Evolutionary conservation across 2,329 filamentous ascomycete species (phyloP), one percentile per base, ranked within the genome.

Genomic region (Colletotrichum agaves): DNA sequence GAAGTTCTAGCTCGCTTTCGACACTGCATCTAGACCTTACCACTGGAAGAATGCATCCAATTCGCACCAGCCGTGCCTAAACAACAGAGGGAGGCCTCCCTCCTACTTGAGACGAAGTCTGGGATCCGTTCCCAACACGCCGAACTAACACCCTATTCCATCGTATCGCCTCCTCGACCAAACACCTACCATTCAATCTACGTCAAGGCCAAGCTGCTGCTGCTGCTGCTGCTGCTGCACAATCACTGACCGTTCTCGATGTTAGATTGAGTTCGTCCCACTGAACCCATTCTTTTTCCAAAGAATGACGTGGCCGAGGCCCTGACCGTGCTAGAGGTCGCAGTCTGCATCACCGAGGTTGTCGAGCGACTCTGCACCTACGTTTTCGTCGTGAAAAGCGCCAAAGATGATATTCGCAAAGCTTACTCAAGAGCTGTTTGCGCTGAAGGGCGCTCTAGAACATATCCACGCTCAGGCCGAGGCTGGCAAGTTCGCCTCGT

Each of bases 371-470:
- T 73, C 47, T 72, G 69, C 47, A 61, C 44, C 27, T 73, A 69
- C 47, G 58, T 71, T 27, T 59, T 53, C 31, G 23, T 58, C 2
- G 70, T 72, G n/a, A 72, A 69, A 39, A 46, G 67, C n/a, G 72
- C 72, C 59, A 72, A 72, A 31, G 68, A 73, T 66, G 73, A 73
- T 37, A 71, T 74, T 3, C 69, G 65, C 35, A 69, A 69, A 60
- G 13, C 63, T 74, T n/a, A 71, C 69, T 4, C 71, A 73, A 21
- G 72, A 74, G 67, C 73, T 73, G 12, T 70, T 74, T 15, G 72
- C 72, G 11, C 70, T 74, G 39, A 72, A 71, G 39, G 73, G 71
- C 1, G 71, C 70, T 7, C 61, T 74, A 15, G 73, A 73, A 27
- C 68, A 73, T 33, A 65, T 73, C 33, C 41, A 71, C 47, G 19